These are phyloP conservation scores for Zoysia matrella DNA, from an alignment of 202 grass and related monocot genomes.

Conservation along the genomic window DNA sequence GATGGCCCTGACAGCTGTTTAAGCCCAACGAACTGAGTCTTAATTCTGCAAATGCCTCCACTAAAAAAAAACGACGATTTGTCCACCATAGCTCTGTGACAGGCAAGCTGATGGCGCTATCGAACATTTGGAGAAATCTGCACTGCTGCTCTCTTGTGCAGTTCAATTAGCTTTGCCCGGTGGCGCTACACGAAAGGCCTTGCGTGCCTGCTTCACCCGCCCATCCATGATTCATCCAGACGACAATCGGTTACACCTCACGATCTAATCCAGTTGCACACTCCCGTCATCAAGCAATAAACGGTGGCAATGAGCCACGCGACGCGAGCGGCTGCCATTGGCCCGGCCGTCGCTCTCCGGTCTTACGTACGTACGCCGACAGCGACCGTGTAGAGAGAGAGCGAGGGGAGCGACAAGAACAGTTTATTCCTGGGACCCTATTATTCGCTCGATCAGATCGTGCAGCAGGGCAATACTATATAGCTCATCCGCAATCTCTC, in stretches of 20 bases:
- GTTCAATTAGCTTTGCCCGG: background rate
- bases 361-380: background rate
- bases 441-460: background rate
- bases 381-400: background rate
- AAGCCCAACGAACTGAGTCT: too few species aligned
- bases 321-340: constrained; percentile 15
- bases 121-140: background rate
- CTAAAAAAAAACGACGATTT: too few species aligned
- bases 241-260: background rate
- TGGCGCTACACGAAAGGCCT: background rate
- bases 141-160: background rate
- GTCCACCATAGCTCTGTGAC: constrained; percentile 30
- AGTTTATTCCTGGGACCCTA: background rate
- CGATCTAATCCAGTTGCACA: background rate
- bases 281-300: background rate
- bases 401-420: background rate
- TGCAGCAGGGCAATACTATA: too few species aligned
- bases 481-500: background rate
- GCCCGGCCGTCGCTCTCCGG: background rate
- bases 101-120: constrained; percentile 9
- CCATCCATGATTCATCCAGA: background rate
- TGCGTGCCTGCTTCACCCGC: background rate
- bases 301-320: background rate
- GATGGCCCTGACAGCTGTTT: constrained; percentile 57
- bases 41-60: too few species aligned